These are phyloP conservation scores for Nyctanthes arbortristis DNA, from an alignment of 257 asterid genomes.

Conservation along the genomic window DNA sequence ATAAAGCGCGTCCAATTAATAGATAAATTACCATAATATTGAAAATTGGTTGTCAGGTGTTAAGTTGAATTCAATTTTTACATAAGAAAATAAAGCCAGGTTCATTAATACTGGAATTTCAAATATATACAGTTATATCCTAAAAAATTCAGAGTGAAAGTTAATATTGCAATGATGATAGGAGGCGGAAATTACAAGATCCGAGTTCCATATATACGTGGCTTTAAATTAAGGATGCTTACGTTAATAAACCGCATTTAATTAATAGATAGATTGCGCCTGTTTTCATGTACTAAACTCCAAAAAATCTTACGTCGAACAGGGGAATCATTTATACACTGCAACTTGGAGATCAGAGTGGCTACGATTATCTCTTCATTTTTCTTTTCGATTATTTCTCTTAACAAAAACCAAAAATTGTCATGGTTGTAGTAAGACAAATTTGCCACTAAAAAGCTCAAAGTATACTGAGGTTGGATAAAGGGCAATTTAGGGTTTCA, in stretches of 20 bases:
- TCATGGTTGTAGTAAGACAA: too few species aligned
- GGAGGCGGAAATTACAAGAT: too few species aligned
- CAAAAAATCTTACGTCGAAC: slow-evolving; percentile 35
- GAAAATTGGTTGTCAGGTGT: too few species aligned
- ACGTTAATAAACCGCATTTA: slow-evolving; percentile 8
- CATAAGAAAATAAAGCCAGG: too few species aligned
- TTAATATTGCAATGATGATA: too few species aligned
- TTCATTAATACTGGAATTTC: too few species aligned
- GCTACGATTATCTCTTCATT: slow-evolving; percentile 21
- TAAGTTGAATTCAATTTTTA: too few species aligned
- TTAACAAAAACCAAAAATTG: background rate
- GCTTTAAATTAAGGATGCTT: slow-evolving; percentile 17
- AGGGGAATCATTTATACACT: slow-evolving; percentile 13
- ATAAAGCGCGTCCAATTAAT: too few species aligned
- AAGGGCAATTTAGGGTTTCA: background rate
- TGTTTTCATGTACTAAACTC: slow-evolving; percentile 46
- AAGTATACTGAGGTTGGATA: background rate
- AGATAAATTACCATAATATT: too few species aligned
- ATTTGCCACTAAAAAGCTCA: slow-evolving; percentile 18
- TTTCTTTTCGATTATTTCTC: background rate
- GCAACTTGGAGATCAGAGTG: slow-evolving; percentile 16
- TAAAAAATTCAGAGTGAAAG: too few species aligned
- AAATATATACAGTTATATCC: too few species aligned
- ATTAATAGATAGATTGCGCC: slow-evolving; percentile 27
- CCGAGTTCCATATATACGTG: too few species aligned